Base-by-base conservation (phyloP, 331 rosid genomes). In the Pyrus hybrid region DNA sequence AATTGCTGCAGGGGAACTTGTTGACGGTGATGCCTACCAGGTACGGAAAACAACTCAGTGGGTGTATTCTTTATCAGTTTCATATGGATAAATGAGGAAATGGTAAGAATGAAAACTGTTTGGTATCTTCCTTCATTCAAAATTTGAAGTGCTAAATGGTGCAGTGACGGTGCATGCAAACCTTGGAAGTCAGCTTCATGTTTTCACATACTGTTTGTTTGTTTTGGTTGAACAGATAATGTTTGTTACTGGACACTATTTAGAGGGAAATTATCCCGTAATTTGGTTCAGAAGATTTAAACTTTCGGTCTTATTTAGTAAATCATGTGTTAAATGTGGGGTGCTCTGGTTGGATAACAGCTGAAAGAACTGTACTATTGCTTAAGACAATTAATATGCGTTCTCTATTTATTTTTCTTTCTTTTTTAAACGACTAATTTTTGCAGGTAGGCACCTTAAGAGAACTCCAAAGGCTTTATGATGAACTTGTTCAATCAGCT, bases 381-480 rank as follows among this genome's bases (percentile, higher is more conserved):
- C 57, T 17, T 58, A 28, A 41, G 35, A 29, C 41, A 29, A 28
- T 68, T 45, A 22, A 41, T 22, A 28, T 37, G 63, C 69, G 17
- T 21, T 57, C 13, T 23, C 14, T 22, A 8, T 28, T 54, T 33
- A 65, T 28, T 29, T 69, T 71, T 10, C 18, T 77, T 37, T 45
- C 13, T 41, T 41, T 83, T 41, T 18, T 71, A 74, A 13, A 49
- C 62, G 72, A 79, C 20, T 49, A 57, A 43, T 62, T 35, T 56
- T 86, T 71, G 83, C 92, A 95, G 99, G 79, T 88, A 72, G 92
- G 56, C 62, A 95, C 97, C 72, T 73, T 95, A 67, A 78, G 86
- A 73, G 97, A 95, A 76, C 96, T 95, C 78, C 97, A 95, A 87
- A 89, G 97, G 83, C 93, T 95, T 51, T 92, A 86, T 28, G 99